Conservation (phyloP, 441 rosid genomes). For the Brassica balearica region DNA sequence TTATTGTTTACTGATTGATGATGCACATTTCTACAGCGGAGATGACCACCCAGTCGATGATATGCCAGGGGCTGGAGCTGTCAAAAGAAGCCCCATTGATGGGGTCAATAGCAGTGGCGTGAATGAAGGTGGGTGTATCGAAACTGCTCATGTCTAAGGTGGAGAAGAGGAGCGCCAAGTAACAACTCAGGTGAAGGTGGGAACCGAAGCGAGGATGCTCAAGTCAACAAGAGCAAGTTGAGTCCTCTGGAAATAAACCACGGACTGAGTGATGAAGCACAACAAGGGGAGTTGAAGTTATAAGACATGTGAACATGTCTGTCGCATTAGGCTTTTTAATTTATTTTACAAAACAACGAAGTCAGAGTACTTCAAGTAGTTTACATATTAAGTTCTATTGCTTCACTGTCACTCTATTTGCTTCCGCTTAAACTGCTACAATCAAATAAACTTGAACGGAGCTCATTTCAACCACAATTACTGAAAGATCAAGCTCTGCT, state of each 20-base stretch:
- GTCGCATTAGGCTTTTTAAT: background rate
- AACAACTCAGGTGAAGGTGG: background rate
- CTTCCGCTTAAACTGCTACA: background rate
- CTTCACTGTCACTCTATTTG: background rate
- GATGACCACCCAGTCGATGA: background rate
- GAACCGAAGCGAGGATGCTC: background rate
- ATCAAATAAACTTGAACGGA: background rate
- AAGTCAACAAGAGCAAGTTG: background rate
- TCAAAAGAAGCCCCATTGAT: background rate
- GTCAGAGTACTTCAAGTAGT: background rate
- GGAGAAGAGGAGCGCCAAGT: background rate
- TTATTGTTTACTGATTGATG: background rate
- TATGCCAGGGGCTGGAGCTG: background rate
- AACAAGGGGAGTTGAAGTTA: background rate
- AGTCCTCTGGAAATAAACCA: background rate
- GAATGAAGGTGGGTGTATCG: background rate
- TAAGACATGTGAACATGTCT: background rate
- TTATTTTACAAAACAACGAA: background rate
- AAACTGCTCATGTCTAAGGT: background rate
- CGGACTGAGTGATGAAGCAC: background rate
- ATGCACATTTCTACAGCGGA: background rate
- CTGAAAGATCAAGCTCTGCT: no score
- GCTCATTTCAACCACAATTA: no score
- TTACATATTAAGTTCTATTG: background rate
- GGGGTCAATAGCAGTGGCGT: background rate